Percentiles rank a stretch among this genome's conserved stretches.
phyloP scores from a whole-genome alignment of 176 grass and related monocot species.

The Phragmites australis region DNA sequence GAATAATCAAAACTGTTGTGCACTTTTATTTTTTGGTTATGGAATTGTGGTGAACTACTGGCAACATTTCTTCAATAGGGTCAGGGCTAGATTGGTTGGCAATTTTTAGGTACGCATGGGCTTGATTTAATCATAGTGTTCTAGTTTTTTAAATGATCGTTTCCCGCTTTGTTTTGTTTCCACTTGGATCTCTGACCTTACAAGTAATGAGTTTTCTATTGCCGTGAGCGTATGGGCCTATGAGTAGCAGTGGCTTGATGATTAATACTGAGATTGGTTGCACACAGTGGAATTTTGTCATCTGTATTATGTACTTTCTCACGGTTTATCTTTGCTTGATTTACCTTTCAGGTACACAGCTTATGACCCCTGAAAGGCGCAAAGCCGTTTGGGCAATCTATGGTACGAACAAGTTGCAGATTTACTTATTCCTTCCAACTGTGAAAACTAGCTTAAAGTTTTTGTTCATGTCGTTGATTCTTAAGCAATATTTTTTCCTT shows the following conservation, averaged over 20 bases:
- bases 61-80: not conserved
- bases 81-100: not conserved
- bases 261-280: not conserved
- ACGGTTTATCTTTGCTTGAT: not conserved
- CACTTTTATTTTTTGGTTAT: too few relatives aligned
- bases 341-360: slow-evolving; percentile 70
- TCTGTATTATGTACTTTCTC: not conserved
- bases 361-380: slow-evolving; percentile 89
- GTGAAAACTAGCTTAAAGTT: not conserved
- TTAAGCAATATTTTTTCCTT: not conserved
- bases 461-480: not conserved
- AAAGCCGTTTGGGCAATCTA: slow-evolving; percentile 96
- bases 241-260: not conserved
- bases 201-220: not conserved
- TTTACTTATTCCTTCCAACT: not conserved
- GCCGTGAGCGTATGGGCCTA: not conserved
- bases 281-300: not conserved
- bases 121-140: slow-evolving; percentile 7
- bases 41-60: not conserved
- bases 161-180: not conserved
- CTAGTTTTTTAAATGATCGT: not conserved
- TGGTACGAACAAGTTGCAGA: slow-evolving; percentile 24
- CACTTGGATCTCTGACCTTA: slow-evolving; percentile 12
- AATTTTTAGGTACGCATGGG: slow-evolving; percentile 1
- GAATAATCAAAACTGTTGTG: not conserved